phyloP scores from a whole-genome alignment of 2,329 filamentous ascomycete species.

The Emmonsia crescens region DNA sequence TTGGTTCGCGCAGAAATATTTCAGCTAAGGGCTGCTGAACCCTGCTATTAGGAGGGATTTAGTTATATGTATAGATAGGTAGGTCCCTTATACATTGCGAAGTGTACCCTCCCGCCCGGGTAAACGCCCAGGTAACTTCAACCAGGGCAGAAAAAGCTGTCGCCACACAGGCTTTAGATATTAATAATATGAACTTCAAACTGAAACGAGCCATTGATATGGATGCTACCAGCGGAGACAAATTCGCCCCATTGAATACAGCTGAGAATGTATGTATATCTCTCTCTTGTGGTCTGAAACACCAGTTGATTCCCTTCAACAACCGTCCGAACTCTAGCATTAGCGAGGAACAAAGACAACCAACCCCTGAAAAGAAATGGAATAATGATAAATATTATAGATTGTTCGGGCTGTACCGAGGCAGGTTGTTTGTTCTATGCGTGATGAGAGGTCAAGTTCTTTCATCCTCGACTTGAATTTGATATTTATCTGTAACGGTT shows the following conservation, averaged over 20 bases:
- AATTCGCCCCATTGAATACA: not conserved
- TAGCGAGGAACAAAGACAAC: rapidly evolving
- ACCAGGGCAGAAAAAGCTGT: not conserved
- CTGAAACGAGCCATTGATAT: not conserved
- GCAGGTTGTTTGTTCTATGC: too few species aligned
- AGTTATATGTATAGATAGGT: not conserved
- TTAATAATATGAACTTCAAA: not conserved
- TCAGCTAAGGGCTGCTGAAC: not conserved
- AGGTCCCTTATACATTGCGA: not conserved
- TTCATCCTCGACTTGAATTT: not conserved
- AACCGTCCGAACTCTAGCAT: not conserved
- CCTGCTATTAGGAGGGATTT: not conserved
- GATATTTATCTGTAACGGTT: not conserved
- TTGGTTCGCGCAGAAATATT: not conserved
- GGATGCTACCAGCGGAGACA: not conserved
- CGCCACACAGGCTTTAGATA: not conserved
- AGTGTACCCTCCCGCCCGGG: not conserved
- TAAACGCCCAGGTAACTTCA: not conserved
- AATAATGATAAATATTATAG: not conserved
- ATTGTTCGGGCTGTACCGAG: too few species aligned
- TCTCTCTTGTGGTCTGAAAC: not conserved
- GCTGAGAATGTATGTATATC: not conserved
- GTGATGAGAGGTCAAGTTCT: not conserved
- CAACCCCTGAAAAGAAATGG: not conserved
- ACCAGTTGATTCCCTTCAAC: not conserved